Evolutionary conservation across 192 early-diverging fungal species (phyloP).

Genomic region (Ambispora gerdemannii): DNA sequence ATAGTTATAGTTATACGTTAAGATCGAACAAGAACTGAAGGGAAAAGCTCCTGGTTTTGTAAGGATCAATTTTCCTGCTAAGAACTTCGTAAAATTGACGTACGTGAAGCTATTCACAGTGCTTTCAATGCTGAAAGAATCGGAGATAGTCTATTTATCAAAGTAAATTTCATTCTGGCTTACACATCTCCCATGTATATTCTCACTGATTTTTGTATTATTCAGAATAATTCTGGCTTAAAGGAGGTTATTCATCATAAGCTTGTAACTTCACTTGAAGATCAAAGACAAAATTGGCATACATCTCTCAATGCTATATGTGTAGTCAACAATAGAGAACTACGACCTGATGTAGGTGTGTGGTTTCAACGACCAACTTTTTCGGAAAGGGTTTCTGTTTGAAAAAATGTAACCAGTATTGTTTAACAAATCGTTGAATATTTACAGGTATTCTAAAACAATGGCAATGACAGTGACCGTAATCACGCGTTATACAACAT

Average conservation of each 20-base stretch:
- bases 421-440: no score
- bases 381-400: slow-evolving; percentile 1
- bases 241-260: background rate
- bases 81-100: background rate
- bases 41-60: background rate
- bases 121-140: slow-evolving; percentile 1
- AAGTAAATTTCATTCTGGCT: slow-evolving; percentile 15
- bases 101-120: background rate
- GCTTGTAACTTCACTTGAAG: background rate
- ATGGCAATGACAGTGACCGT: no score
- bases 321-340: background rate
- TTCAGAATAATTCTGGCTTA: background rate
- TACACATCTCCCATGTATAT: background rate
- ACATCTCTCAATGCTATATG: background rate
- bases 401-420: slow-evolving; percentile 10
- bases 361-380: background rate
- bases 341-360: background rate
- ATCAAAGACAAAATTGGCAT: background rate
- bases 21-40: slow-evolving; percentile 2
- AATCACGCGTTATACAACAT: slow-evolving; percentile 1
- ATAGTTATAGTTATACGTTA: no score
- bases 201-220: slow-evolving; percentile 23
- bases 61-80: background rate
- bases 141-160: background rate
- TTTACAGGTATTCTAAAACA: slow-evolving; percentile 5